Evolutionary conservation across 495 filamentous ascomycete genomes (phyloP), one percentile per base, ranked within the genome.

Genomic region (Aspergillus hancockii): DNA sequence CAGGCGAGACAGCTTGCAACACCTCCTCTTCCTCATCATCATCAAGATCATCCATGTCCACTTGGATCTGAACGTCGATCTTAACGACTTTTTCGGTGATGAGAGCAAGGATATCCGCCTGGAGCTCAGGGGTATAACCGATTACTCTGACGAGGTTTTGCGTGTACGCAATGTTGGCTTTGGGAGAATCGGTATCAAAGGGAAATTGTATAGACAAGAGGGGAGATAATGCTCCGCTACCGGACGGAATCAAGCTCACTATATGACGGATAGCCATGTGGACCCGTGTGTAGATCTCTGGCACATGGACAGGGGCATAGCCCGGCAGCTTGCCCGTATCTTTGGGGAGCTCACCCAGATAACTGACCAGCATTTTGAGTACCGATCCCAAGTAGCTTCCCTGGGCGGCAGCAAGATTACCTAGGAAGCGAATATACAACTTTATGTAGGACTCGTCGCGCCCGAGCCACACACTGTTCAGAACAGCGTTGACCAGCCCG

Each of bases 1-100:
- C 77, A 14, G 67, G 72, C 13, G 74, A 68, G 21, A 68, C 55
- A 41, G 72, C 71, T 19, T 76, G 70, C 19, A 80, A 47, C 6
- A 80, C 60, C 38, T 73, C 75, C 30, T 90, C 87, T 54, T 81
- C 85, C 28, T 84, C 76, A 30, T 89, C 87, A 21, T 91, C 88
- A 54, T 89, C 88, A 52, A 94, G 74, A 60, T 95, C 90, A 58
- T 97, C 92, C 62, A 97, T 81, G 63, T 98, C 92, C 12, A 91
- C 84, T 70, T 97, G 93, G 68, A 98, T 92, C 67, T 96, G 90
- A 4, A 96, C 90, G 63, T 99, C 94, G 47, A 95, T 88, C 71
- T 94, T 96, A 57, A 97, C 90, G 4, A 97, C 76, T 52, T 87
- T 83, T 36, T 93, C 88, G 12, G 89, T 90, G 41, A 97, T 86